Conservation (phyloP, 202 grass and related monocot genomes). For the Miscanthus sacchariflorus region DNA sequence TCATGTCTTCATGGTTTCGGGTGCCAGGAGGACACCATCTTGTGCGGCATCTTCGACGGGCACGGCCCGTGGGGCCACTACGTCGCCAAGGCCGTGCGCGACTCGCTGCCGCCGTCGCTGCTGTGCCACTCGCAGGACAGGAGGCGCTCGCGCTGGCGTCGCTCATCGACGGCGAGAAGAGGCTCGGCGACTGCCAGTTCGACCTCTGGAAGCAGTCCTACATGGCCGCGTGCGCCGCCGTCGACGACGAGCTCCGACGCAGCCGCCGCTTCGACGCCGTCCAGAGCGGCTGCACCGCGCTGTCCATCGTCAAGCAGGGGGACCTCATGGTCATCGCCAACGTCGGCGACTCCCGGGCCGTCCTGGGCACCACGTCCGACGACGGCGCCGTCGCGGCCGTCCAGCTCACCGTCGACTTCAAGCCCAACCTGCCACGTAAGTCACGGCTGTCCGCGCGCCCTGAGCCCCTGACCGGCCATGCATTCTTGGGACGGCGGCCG, state of each 20-base stretch:
- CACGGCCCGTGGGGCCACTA: conserved; percentile 97
- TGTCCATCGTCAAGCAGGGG: conserved; percentile 81
- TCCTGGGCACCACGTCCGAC: conserved; percentile 66
- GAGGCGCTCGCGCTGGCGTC: conserved; percentile 69
- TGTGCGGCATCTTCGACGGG: conserved; percentile 95
- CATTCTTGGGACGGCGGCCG: not conserved
- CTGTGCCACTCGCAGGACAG: conserved; percentile 66
- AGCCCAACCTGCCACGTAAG: conserved; percentile 94
- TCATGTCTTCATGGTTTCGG: conserved; percentile 74
- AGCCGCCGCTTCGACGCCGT: conserved; percentile 66
- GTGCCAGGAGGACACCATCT: conserved; percentile 69
- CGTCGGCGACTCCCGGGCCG: conserved; percentile 87
- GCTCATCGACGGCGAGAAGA: conserved; percentile 67
- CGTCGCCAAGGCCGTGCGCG: conserved; percentile 72
- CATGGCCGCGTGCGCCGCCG: conserved; percentile 56
- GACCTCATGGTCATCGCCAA: conserved; percentile 80
- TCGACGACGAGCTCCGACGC: conserved; percentile 76
- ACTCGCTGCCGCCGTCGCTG: conserved; percentile 78
- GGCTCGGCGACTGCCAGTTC: conserved; percentile 51
- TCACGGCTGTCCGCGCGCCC: not conserved
- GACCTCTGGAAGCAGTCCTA: conserved; percentile 78
- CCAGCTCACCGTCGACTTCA: conserved; percentile 90
- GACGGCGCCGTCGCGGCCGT: conserved; percentile 64
- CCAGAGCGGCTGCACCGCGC: conserved; percentile 82
- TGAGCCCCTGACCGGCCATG: not conserved